Evolutionary conservation across 2,329 filamentous ascomycete genomes (phyloP).

Genomic region (Albifimbria verrucaria): DNA sequence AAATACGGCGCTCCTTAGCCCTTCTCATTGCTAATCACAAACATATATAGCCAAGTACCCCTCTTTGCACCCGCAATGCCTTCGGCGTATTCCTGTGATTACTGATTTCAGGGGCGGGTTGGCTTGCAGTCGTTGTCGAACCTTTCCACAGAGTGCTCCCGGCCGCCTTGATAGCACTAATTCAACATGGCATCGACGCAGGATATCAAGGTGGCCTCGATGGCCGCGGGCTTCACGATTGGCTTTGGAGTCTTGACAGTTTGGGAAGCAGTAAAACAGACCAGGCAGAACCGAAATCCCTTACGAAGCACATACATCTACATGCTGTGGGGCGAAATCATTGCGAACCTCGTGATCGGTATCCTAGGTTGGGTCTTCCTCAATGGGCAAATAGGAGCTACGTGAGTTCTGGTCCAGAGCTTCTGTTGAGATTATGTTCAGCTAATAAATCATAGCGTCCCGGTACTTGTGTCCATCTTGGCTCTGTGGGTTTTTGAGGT

Average conservation of each 20-base stretch:
- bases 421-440: too few relatives aligned
- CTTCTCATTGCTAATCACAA: too few relatives aligned
- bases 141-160: neutral
- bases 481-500: slow-evolving; percentile 43
- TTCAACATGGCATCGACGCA: slow-evolving; percentile 12
- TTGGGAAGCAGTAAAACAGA: slow-evolving; percentile 40
- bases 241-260: slow-evolving; percentile 39
- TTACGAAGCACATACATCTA: slow-evolving; percentile 35
- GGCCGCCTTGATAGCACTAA: too few relatives aligned
- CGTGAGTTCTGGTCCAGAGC: slow-evolving; percentile 14
- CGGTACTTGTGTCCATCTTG: slow-evolving; percentile 31
- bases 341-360: slow-evolving; percentile 33
- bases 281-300: slow-evolving; percentile 30
- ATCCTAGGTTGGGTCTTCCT: slow-evolving; percentile 38
- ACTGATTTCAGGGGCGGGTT: neutral
- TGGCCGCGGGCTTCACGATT: slow-evolving; percentile 30
- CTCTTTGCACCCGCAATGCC: too few relatives aligned
- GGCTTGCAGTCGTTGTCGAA: neutral
- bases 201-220: slow-evolving; percentile 25
- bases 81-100: too few relatives aligned
- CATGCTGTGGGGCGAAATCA: slow-evolving; percentile 44
- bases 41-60: too few relatives aligned
- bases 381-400: slow-evolving; percentile 26
- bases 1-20: too few relatives aligned
- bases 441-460: slow-evolving; percentile 18